These are phyloP conservation scores for Seminavis robusta DNA, from an alignment of 108 stramenopile genomes.

Conservation along the genomic window DNA sequence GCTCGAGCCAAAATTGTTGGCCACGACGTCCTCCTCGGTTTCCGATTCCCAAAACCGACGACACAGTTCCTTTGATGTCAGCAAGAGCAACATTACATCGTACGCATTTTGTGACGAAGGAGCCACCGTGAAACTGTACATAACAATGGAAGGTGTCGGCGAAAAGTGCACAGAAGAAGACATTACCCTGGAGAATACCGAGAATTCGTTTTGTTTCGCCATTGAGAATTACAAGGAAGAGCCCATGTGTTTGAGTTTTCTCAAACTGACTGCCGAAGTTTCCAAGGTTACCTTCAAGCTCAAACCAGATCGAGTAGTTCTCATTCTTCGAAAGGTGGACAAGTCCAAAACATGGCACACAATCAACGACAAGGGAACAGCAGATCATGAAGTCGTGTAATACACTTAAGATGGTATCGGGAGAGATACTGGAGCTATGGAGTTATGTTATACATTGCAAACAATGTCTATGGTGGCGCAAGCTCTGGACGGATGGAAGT, in stretches of 20 bases:
- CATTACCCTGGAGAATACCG: slow-evolving; percentile 52
- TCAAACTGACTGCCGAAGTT: slow-evolving; percentile 58
- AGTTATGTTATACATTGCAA: no score
- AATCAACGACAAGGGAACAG: slow-evolving; percentile 51
- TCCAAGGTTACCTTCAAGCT: slow-evolving; percentile 49
- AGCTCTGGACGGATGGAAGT: no score
- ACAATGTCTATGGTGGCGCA: no score
- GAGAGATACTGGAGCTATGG: no score
- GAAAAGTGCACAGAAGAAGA: slow-evolving; percentile 48
- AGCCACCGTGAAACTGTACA: slow-evolving; percentile 67
- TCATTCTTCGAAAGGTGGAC: slow-evolving; percentile 60
- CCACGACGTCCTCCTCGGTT: slow-evolving; percentile 14
- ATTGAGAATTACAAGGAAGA: slow-evolving; percentile 48
- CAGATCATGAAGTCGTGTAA: slow-evolving; percentile 61
- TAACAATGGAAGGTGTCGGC: slow-evolving; percentile 60
- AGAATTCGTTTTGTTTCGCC: slow-evolving; percentile 48
- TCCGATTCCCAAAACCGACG: background rate
- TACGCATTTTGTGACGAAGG: slow-evolving; percentile 80
- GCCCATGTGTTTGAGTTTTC: slow-evolving; percentile 49
- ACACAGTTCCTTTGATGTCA: slow-evolving; percentile 46
- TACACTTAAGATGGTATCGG: slow-evolving; percentile 49
- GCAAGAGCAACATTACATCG: slow-evolving; percentile 79
- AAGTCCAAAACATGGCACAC: slow-evolving; percentile 46
- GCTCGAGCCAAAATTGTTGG: slow-evolving; percentile 59
- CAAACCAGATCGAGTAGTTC: slow-evolving; percentile 60